These are phyloP conservation scores for Wolfiporia cocos DNA, from an alignment of 1,284 basidiomycete genomes.

Conservation along the genomic window DNA sequence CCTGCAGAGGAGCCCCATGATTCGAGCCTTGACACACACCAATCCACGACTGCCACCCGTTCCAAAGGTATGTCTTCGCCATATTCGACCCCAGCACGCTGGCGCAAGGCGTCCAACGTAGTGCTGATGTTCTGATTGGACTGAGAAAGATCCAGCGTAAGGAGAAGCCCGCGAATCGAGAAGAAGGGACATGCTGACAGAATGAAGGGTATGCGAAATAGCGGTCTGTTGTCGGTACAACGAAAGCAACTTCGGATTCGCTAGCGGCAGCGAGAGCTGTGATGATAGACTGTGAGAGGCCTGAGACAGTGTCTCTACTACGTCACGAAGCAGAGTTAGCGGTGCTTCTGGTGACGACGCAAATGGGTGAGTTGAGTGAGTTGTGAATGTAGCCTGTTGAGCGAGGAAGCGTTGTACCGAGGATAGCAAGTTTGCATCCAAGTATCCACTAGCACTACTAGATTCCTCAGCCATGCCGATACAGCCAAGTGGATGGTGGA, in stretches of 20 bases:
- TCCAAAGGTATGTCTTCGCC: conserved; percentile 59
- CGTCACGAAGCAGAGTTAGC: conserved; percentile 32
- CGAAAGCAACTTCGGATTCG: conserved; percentile 61
- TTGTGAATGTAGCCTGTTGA: conserved; percentile 10
- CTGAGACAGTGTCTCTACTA: conserved; percentile 45
- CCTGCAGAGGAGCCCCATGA: conserved; percentile 55
- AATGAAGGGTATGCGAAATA: conserved; percentile 42
- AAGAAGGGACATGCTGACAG: conserved; percentile 30
- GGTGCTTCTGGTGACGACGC: conserved; percentile 14
- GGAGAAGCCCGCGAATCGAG: conserved; percentile 2
- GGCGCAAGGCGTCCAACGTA: conserved; percentile 37
- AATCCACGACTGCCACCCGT: conserved; percentile 35
- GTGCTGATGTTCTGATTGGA: conserved; percentile 45
- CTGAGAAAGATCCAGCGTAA: conserved; percentile 26
- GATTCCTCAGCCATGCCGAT: no score
- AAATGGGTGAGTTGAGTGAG: conserved; percentile 16
- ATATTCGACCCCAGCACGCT: conserved; percentile 39
- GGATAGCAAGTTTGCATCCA: no score
- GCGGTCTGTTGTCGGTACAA: conserved; percentile 56
- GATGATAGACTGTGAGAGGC: conserved; percentile 46
- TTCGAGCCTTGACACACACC: conserved; percentile 51
- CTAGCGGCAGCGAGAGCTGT: conserved; percentile 41
- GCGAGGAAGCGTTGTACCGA: no score
- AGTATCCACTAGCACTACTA: neutral
- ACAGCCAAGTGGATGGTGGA: no score